Evolutionary conservation across 2,329 filamentous ascomycete species (phyloP).

Genomic region (Botrytis elliptica): DNA sequence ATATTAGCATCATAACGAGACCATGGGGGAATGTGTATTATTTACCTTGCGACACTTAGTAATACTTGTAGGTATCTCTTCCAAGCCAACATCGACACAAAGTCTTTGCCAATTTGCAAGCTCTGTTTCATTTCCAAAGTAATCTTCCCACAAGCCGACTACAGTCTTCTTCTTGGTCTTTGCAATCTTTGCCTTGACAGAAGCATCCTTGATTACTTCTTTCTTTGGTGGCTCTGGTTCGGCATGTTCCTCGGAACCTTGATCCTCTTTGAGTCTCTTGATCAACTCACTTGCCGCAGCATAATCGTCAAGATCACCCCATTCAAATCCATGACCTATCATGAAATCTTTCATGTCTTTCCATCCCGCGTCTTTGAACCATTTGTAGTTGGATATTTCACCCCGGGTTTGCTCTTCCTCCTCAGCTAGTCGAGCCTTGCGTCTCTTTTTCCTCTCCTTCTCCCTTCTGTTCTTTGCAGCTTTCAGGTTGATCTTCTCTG

Average conservation of each 20-base stretch:
- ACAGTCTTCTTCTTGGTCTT: slow-evolving; percentile 21
- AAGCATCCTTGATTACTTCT: not conserved
- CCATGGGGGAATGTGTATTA: not conserved
- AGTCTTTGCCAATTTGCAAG: slow-evolving; percentile 48
- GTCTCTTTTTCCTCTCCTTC: slow-evolving; percentile 5
- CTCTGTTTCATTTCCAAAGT: slow-evolving; percentile 31
- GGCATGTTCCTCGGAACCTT: not conserved
- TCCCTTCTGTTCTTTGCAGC: not conserved
- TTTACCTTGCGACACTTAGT: slow-evolving; percentile 47
- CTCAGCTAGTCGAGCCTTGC: not conserved
- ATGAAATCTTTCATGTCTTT: slow-evolving; percentile 7
- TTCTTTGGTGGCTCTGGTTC: not conserved
- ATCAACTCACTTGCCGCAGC: slow-evolving; percentile 2
- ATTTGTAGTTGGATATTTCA: not conserved
- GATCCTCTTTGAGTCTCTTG: not conserved
- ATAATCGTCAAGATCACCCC: not conserved
- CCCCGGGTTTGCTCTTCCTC: not conserved
- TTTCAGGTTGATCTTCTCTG: not conserved
- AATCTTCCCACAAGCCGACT: slow-evolving; percentile 22
- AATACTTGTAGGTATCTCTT: slow-evolving; percentile 43
- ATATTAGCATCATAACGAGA: not conserved
- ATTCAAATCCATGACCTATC: not conserved
- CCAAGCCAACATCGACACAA: slow-evolving; percentile 46
- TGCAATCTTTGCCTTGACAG: not conserved
- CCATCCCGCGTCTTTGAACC: not conserved